phyloP scores from a whole-genome alignment of 2,329 filamentous ascomycete species.

The Pseudonectria buxi region DNA sequence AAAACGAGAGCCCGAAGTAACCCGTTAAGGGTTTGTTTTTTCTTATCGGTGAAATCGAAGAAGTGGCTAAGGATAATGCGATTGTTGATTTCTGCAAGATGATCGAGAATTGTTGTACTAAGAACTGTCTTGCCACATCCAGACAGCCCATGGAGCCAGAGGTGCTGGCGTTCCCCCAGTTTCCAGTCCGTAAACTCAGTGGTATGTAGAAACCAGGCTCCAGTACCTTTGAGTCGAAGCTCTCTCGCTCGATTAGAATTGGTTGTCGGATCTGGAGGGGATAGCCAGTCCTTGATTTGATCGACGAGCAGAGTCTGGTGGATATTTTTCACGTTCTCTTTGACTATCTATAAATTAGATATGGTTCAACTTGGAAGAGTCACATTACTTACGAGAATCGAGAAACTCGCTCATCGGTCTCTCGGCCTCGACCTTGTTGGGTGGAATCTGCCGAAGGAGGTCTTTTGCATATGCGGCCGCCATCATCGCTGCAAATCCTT shows the following conservation, averaged over 20 bases:
- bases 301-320: too few species aligned
- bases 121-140: constrained; percentile 17
- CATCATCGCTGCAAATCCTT: constrained; percentile 23
- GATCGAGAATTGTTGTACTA: constrained; percentile 8
- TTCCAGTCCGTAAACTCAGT: constrained; percentile 9
- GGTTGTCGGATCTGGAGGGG: constrained; percentile 4
- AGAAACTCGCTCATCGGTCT: constrained; percentile 4
- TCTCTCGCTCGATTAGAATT: constrained; percentile 8
- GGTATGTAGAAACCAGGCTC: constrained; percentile 8
- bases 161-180: constrained; percentile 6
- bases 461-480: constrained; percentile 25
- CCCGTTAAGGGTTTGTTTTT: constrained; percentile 11
- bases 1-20: constrained; percentile 10
- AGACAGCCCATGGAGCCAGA: constrained; percentile 13
- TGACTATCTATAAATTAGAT: too few species aligned
- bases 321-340: background rate
- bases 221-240: constrained; percentile 5
- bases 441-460: constrained; percentile 11
- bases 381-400: constrained; percentile 2
- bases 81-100: background rate
- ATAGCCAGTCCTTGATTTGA: constrained; percentile 9
- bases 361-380: too few species aligned
- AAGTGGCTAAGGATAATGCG: constrained; percentile 7
- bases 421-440: constrained; percentile 8
- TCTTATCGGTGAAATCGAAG: constrained; percentile 15